phyloP scores from a whole-genome alignment of 768 basidiomycete genomes.

The Tylopilus vinaceipallidus region DNA sequence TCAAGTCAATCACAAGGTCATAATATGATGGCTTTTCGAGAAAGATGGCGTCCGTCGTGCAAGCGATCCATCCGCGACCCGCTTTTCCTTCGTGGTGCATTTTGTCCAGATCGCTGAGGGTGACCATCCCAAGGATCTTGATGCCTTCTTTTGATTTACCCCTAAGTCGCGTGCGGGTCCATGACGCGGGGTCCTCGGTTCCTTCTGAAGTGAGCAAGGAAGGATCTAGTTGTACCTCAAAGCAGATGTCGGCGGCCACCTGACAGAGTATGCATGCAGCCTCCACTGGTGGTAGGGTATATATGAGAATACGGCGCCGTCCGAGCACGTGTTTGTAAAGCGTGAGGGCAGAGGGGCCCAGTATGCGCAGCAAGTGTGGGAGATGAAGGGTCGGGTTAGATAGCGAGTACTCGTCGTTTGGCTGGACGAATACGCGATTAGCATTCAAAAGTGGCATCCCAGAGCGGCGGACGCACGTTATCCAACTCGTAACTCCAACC shows the following conservation, averaged over 20 bases:
- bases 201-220: constrained; percentile 21
- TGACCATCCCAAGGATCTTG: constrained; percentile 77
- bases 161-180: constrained; percentile 32
- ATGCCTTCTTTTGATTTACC: constrained; percentile 51
- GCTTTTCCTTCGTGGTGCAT: constrained; percentile 53
- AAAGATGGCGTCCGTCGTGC: constrained; percentile 84
- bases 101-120: constrained; percentile 67
- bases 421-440: constrained; percentile 21
- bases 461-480: constrained; percentile 35
- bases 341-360: constrained; percentile 77
- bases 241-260: constrained; percentile 62
- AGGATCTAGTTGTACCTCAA: constrained; percentile 40
- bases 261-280: constrained; percentile 70
- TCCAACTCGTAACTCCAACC: constrained; percentile 71
- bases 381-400: constrained; percentile 66
- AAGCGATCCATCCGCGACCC: constrained; percentile 81
- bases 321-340: constrained; percentile 79
- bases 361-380: constrained; percentile 69
- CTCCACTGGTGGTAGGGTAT: constrained; percentile 77
- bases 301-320: constrained; percentile 73
- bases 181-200: constrained; percentile 26
- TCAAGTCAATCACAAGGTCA: constrained; percentile 79
- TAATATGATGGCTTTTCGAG: constrained; percentile 78
- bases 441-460: not conserved
- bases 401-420: constrained; percentile 20